Percentiles rank a stretch among this genome's conserved stretches.
These are phyloP conservation scores for Cladobotryum mycophilum DNA, from an alignment of 2,329 filamentous ascomycete genomes.

Conservation along the genomic window DNA sequence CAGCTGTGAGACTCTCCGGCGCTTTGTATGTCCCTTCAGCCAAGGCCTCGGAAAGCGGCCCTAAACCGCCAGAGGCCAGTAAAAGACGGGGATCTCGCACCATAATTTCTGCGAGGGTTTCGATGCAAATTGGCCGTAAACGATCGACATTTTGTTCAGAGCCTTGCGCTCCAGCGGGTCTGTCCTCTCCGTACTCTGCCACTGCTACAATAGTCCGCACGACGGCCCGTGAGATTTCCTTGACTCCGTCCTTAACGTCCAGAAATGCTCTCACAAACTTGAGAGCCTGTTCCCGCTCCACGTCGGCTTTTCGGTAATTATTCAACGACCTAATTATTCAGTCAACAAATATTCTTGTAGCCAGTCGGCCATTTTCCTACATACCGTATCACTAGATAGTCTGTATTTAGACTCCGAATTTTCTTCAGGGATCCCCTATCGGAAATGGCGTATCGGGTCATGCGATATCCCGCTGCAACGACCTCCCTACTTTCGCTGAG, in stretches of 20 bases:
- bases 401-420: constrained; percentile 81
- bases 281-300: constrained; percentile 92
- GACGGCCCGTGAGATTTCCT: constrained; percentile 79
- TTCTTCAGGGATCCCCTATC: constrained; percentile 84
- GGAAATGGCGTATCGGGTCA: constrained; percentile 90
- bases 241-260: constrained; percentile 87
- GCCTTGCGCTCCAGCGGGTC: constrained; percentile 65
- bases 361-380: not conserved
- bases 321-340: constrained; percentile 60
- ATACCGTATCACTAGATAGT: constrained; percentile 72
- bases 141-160: constrained; percentile 74
- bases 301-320: constrained; percentile 93
- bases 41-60: constrained; percentile 83
- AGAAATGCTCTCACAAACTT: constrained; percentile 95
- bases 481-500: constrained; percentile 94
- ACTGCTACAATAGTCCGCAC: constrained; percentile 87
- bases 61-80: constrained; percentile 76
- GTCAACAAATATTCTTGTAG: not conserved
- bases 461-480: constrained; percentile 86
- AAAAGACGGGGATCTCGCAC: constrained; percentile 78
- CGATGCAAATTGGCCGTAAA: constrained; percentile 80
- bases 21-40: constrained; percentile 88
- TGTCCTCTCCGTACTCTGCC: constrained; percentile 81
- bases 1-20: constrained; percentile 78
- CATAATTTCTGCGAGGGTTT: constrained; percentile 88